Conservation (phyloP, 2,329 filamentous ascomycete genomes). For the Emergomyces orientalis region DNA sequence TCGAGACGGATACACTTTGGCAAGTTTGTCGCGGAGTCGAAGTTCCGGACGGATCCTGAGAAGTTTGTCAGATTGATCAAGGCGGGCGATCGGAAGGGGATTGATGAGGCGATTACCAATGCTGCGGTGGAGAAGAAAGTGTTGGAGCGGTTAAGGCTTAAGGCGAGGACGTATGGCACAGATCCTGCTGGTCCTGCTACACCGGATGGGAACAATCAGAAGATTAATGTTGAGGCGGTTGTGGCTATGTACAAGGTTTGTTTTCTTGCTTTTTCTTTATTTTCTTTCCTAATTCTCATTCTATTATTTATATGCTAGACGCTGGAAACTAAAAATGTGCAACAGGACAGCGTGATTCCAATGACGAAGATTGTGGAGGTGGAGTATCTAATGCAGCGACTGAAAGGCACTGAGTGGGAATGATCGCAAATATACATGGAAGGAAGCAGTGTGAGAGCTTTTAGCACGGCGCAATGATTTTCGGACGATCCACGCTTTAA, state of each 20-base stretch:
- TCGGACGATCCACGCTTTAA: constrained; percentile 5
- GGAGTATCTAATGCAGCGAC: constrained; percentile 91
- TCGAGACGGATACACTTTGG: constrained; percentile 92
- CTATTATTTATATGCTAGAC: background rate
- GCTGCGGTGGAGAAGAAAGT: constrained; percentile 83
- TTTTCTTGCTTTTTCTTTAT: background rate
- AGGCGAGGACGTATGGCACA: constrained; percentile 87
- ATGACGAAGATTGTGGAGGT: constrained; percentile 98
- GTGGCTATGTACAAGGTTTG: constrained; percentile 68
- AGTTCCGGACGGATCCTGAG: constrained; percentile 77
- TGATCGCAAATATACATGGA: constrained; percentile 12
- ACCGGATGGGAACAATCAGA: constrained; percentile 39
- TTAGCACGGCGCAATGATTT: background rate
- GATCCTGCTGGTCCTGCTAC: constrained; percentile 58
- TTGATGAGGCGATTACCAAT: constrained; percentile 87
- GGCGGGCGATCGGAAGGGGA: constrained; percentile 66
- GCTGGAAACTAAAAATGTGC: constrained; percentile 10
- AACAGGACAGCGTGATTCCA: constrained; percentile 71
- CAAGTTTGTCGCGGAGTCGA: constrained; percentile 95
- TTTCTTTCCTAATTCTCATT: background rate
- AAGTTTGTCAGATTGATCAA: constrained; percentile 75
- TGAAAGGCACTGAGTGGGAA: constrained; percentile 49
- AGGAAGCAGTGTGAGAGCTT: background rate
- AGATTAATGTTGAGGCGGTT: constrained; percentile 88
- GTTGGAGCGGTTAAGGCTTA: constrained; percentile 72